phyloP scores from a whole-genome alignment of 2,329 filamentous ascomycete species.

The Pseudofabraea citricarpa region DNA sequence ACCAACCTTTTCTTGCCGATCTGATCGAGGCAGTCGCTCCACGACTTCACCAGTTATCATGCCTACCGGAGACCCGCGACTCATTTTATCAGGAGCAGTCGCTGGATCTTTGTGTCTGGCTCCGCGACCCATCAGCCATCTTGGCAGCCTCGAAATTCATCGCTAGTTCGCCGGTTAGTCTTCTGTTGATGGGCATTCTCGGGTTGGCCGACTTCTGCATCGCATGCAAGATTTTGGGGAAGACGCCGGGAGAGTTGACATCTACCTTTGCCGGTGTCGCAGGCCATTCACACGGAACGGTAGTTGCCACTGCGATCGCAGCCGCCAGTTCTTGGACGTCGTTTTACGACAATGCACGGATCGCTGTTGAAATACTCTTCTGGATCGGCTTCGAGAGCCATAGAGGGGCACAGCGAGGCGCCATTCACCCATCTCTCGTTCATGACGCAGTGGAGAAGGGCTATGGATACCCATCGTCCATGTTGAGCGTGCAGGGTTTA shows the following conservation, averaged over 20 bases:
- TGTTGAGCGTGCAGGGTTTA: conserved; percentile 92
- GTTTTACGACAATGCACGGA: conserved; percentile 69
- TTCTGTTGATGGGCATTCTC: conserved; percentile 89
- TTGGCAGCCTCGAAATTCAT: no score
- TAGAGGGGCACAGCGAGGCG: conserved; percentile 90
- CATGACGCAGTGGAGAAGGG: conserved; percentile 89
- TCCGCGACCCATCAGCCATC: no score
- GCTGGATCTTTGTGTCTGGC: no score
- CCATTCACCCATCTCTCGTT: conserved; percentile 77
- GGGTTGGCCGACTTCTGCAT: conserved; percentile 92
- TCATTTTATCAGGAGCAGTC: no score
- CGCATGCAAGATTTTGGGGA: conserved; percentile 81
- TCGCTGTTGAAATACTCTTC: conserved; percentile 85
- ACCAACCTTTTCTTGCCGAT: conserved; percentile 83
- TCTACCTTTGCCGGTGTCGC: conserved; percentile 79
- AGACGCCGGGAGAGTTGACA: conserved; percentile 78
- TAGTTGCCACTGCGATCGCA: conserved; percentile 88
- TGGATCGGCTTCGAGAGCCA: conserved; percentile 96
- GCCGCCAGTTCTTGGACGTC: conserved; percentile 86
- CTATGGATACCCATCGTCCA: conserved; percentile 85
- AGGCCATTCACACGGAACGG: conserved; percentile 91
- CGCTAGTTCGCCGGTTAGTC: conserved; percentile 85
- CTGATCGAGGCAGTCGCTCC: conserved; percentile 52
- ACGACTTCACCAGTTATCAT: no score
- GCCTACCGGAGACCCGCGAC: no score